phyloP scores from a whole-genome alignment of 352 stramenopile species.

The Ophiocytium majus region DNA sequence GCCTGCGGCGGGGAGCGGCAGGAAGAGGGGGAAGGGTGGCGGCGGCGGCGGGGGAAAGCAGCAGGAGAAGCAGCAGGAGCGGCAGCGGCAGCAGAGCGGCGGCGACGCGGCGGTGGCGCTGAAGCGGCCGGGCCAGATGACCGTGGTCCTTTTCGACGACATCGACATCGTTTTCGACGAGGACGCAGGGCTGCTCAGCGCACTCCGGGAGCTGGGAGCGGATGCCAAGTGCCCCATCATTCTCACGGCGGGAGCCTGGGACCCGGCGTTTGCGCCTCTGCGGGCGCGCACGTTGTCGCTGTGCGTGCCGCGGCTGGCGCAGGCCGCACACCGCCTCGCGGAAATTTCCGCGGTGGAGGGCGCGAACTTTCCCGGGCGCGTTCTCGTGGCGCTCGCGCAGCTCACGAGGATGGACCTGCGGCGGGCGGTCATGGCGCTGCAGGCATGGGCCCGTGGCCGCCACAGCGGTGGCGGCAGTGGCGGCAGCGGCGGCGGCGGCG shows the following conservation, averaged over 20 bases:
- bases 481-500: too few relatives aligned
- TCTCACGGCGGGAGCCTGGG: constrained; percentile 9
- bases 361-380: not conserved
- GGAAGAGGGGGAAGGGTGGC: not conserved
- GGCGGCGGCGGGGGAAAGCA: not conserved
- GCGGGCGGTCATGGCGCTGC: constrained; percentile 4
- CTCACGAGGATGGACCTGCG: constrained; percentile 5
- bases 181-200: constrained; percentile 11
- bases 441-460: not conserved
- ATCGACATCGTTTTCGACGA: constrained; percentile 22
- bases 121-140: not conserved
- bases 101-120: not conserved
- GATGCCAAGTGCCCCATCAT: constrained; percentile 1
- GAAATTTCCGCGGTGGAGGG: not conserved
- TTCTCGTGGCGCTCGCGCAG: not conserved
- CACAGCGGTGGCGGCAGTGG: not conserved
- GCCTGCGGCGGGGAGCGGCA: not conserved
- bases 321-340: constrained; percentile 8
- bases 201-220: not conserved
- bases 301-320: not conserved
- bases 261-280: not conserved
- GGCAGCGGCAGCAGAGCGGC: not conserved
- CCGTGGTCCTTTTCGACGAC: constrained; percentile 15
- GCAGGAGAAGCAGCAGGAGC: not conserved
- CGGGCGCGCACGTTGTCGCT: not conserved